These are phyloP conservation scores for Centrapalus pauciflorus DNA, from an alignment of 129 eudicot species.

Conservation along the genomic window DNA sequence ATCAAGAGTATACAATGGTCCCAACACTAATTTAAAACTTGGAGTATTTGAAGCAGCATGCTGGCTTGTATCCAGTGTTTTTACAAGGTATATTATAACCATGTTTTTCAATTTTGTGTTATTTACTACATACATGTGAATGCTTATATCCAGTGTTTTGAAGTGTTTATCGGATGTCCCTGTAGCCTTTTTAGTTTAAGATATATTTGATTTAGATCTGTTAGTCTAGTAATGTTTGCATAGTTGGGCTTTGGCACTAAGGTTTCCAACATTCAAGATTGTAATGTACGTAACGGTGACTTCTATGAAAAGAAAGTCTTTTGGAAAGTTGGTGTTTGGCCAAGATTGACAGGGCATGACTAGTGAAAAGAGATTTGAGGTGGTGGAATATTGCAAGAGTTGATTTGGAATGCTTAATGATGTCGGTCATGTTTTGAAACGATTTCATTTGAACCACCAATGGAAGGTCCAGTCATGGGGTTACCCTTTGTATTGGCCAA, in stretches of 20 bases:
- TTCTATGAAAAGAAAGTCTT: neutral
- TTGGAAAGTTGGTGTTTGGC: neutral
- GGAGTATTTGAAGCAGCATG: neutral
- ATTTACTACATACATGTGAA: constrained; percentile 1
- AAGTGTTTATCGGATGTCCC: no score
- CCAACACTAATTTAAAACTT: constrained; percentile 53
- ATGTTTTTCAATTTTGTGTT: constrained; percentile 11
- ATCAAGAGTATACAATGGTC: constrained; percentile 92
- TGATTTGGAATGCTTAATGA: neutral
- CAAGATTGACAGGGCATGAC: neutral
- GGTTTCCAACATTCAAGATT: neutral
- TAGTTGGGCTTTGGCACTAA: neutral
- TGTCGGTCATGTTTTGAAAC: neutral
- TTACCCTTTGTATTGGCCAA: no score
- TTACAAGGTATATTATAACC: constrained; percentile 13
- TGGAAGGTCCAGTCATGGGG: no score
- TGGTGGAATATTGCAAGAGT: neutral
- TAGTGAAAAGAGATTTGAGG: neutral
- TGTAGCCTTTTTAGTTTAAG: no score
- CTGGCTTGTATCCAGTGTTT: neutral
- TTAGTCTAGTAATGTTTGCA: neutral
- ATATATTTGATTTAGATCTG: neutral
- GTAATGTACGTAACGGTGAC: neutral
- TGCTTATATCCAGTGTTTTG: no score
- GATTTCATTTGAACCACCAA: no score